These are phyloP conservation scores for Bocquillonia castaneifolia DNA, from an alignment of 441 rosid genomes.

Conservation along the genomic window DNA sequence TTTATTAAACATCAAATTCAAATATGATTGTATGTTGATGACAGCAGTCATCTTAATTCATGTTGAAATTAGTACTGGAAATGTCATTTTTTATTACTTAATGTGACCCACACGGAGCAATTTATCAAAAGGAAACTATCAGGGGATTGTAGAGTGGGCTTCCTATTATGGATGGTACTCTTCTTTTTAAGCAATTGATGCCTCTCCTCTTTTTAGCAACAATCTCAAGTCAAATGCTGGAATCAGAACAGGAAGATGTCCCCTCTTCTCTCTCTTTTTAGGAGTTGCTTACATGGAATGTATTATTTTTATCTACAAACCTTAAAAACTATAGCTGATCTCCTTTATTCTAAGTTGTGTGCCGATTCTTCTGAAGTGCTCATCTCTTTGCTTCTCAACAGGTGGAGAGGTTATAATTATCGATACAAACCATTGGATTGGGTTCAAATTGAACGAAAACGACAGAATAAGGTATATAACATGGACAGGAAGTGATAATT, in stretches of 20 bases:
- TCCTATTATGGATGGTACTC: too few relatives aligned
- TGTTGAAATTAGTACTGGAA: not conserved
- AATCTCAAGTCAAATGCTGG: too few relatives aligned
- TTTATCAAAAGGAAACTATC: too few relatives aligned
- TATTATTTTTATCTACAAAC: not conserved
- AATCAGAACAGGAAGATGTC: too few relatives aligned
- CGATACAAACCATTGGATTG: slow-evolving; percentile 43
- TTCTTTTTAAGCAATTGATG: too few relatives aligned
- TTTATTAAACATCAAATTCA: not conserved
- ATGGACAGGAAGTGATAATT: slow-evolving; percentile 7
- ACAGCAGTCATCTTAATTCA: not conserved
- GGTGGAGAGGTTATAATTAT: slow-evolving; percentile 60
- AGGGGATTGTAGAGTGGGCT: too few relatives aligned
- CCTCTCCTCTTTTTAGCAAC: too few relatives aligned
- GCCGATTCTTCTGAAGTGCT: not conserved
- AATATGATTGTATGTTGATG: not conserved
- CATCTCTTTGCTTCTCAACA: slow-evolving; percentile 14
- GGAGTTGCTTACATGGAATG: not conserved
- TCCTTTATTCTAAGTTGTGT: not conserved
- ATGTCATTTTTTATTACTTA: not conserved
- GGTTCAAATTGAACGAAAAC: slow-evolving; percentile 44
- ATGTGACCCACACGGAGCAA: too few relatives aligned
- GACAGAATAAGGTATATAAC: slow-evolving; percentile 46
- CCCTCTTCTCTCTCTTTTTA: too few relatives aligned
- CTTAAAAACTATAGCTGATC: not conserved